Conservation (phyloP, 2,329 filamentous ascomycete species). For the Neophaeococcomyces aloes region DNA sequence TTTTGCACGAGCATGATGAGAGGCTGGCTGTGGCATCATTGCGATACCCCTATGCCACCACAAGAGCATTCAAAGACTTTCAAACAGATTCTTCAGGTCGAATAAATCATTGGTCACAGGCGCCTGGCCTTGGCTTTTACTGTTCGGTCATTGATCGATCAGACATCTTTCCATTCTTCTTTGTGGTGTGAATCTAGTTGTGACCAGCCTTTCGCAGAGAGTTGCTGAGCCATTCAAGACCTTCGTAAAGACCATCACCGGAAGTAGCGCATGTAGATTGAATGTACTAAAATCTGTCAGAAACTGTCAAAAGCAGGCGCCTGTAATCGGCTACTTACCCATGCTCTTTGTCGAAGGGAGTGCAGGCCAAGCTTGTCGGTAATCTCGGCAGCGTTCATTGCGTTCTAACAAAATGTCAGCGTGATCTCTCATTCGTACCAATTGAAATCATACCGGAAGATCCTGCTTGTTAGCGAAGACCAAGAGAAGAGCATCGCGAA, state of each 20-base stretch:
- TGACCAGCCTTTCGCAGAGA: constrained; percentile 62
- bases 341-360: constrained; percentile 95
- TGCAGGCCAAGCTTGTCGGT: constrained; percentile 99
- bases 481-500: constrained; percentile 86
- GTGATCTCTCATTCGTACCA: constrained; percentile 6
- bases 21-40: constrained; percentile 10
- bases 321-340: constrained; percentile 58
- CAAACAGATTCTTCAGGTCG: constrained; percentile 1
- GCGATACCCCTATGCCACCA: neutral
- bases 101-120: constrained; percentile 6
- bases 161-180: too few species aligned
- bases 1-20: constrained; percentile 5
- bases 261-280: constrained; percentile 99
- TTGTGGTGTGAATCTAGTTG: constrained; percentile 27
- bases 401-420: constrained; percentile 54
- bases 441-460: constrained; percentile 65
- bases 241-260: constrained; percentile 98
- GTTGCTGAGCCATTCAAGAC: constrained; percentile 85
- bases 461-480: constrained; percentile 99
- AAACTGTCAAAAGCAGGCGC: constrained; percentile 13
- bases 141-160: too few species aligned
- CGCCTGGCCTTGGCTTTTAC: too few species aligned
- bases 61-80: constrained; percentile 6
- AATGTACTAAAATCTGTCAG: constrained; percentile 70
- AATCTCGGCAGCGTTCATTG: constrained; percentile 99